phyloP scores from a whole-genome alignment of 352 stramenopile genomes.

The Globisporangium spinosum region DNA sequence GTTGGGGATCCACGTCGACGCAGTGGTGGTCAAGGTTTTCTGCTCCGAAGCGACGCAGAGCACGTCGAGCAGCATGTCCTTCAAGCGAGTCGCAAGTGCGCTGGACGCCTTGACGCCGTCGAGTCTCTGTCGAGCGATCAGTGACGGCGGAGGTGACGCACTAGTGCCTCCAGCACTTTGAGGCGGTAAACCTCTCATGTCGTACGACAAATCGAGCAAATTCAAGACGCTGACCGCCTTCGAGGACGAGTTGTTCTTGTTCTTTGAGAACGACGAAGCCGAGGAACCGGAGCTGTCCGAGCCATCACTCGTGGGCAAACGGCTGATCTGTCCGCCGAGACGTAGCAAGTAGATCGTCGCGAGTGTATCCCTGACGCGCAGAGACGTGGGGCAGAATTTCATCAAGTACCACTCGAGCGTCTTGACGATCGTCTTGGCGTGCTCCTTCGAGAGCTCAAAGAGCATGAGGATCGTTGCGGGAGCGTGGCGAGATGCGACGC shows the following conservation, averaged over 20 bases:
- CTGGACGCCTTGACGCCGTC: constrained; percentile 41
- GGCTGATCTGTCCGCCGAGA: constrained; percentile 54
- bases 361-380: constrained; percentile 55
- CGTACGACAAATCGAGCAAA: constrained; percentile 57
- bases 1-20: constrained; percentile 19
- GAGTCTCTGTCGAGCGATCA: constrained; percentile 30
- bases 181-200: constrained; percentile 8
- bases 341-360: constrained; percentile 65
- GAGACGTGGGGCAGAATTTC: constrained; percentile 37
- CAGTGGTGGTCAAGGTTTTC: constrained; percentile 1
- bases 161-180: neutral
- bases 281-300: neutral
- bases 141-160: constrained; percentile 31
- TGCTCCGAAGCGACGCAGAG: constrained; percentile 23
- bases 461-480: constrained; percentile 49
- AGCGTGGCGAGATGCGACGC: constrained; percentile 51
- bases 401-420: constrained; percentile 53
- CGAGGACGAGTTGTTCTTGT: neutral
- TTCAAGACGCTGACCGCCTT: constrained; percentile 19
- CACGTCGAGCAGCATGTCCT: constrained; percentile 56
- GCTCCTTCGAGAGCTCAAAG: constrained; percentile 37
- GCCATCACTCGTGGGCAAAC: constrained; percentile 27
- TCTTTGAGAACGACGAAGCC: neutral
- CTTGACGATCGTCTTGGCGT: constrained; percentile 36
- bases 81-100: constrained; percentile 35